Evolutionary conservation across 2,329 filamentous ascomycete genomes (phyloP), one percentile per base, ranked within the genome.

Genomic region (Elsinoe australis): DNA sequence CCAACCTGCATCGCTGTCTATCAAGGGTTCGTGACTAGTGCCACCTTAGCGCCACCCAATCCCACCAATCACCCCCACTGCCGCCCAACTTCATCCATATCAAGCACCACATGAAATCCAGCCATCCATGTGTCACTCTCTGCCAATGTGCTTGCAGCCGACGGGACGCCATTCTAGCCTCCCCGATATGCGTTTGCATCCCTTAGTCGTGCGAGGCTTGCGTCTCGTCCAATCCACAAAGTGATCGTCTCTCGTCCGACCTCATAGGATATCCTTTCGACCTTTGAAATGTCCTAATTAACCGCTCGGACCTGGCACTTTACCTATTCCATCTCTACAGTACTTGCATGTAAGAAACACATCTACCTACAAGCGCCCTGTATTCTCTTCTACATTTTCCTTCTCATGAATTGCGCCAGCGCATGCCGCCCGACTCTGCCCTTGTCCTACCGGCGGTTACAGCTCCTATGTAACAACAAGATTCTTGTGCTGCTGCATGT

Each of bases 211-310:
- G 26, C 39, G 26, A 44, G 39, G 39, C 39, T 21, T 32, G 9
- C 14, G 8, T 32, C 4, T 17, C 26, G 28, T 44, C 39, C 39
- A 44, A 44, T 44, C 28, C 24, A 6, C 15, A 17, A 7, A 8
- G 8, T 12, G 24, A 31, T 18, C 39, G 12, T 44, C 21, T 28
- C 26, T 31, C 31, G 39, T 29, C 26, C 39, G 5, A 9, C 39
- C 6, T 32, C 39, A 39, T 39, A 48, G 45, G 34, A 28, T 14
- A 14, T 18, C 18, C 24, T 15, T 55, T 58, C 56, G 56, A 55
- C 58, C 57, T 56, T 57, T 56, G 53, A 57, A 19, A 58, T 51
- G 34, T 26, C 42, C 55, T 53, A 51, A 55, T 52, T 61, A 61
- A 53, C 57, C 58, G 59, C 58, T 54, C 53, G 28, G 24, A 38